Percentiles rank a stretch among this genome's conserved stretches.
These are phyloP conservation scores for Globisporangium apiculatum DNA, from an alignment of 352 stramenopile genomes.

Conservation along the genomic window DNA sequence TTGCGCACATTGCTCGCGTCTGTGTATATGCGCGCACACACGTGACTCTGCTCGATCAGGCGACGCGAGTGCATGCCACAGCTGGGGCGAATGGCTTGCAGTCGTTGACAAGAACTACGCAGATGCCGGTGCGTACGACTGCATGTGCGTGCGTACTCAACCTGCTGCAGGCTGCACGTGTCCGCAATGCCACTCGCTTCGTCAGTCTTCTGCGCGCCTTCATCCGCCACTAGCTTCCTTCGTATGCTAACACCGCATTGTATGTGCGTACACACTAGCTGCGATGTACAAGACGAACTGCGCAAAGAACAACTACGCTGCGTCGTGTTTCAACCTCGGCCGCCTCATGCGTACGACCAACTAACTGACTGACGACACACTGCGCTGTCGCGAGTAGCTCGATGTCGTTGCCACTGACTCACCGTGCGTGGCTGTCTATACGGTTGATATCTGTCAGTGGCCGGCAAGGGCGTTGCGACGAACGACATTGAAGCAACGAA, in stretches of 20 bases:
- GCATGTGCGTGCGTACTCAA: too few species aligned
- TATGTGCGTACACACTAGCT: constrained; percentile 17
- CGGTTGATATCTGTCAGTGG: constrained; percentile 29
- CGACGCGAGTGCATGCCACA: constrained; percentile 81
- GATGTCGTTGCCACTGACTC: neutral
- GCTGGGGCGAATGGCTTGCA: constrained; percentile 80
- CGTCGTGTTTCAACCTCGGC: constrained; percentile 85
- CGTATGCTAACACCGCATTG: neutral
- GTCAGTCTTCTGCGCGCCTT: too few species aligned
- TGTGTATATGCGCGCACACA: too few species aligned
- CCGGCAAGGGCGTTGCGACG: constrained; percentile 65
- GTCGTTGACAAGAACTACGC: constrained; percentile 86
- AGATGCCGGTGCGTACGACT: constrained; percentile 33
- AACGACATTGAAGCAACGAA: constrained; percentile 62
- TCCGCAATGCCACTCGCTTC: too few species aligned
- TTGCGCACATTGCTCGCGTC: neutral
- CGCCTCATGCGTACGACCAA: constrained; percentile 57
- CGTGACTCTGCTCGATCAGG: constrained; percentile 12
- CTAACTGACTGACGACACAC: too few species aligned
- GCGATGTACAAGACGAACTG: constrained; percentile 83
- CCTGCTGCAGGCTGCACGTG: too few species aligned
- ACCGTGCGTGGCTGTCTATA: neutral
- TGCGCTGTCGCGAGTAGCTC: neutral
- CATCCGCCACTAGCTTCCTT: too few species aligned
- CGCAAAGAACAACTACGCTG: constrained; percentile 67